These are phyloP conservation scores for Boletus speciosus DNA, from an alignment of 768 basidiomycete species.

Conservation along the genomic window DNA sequence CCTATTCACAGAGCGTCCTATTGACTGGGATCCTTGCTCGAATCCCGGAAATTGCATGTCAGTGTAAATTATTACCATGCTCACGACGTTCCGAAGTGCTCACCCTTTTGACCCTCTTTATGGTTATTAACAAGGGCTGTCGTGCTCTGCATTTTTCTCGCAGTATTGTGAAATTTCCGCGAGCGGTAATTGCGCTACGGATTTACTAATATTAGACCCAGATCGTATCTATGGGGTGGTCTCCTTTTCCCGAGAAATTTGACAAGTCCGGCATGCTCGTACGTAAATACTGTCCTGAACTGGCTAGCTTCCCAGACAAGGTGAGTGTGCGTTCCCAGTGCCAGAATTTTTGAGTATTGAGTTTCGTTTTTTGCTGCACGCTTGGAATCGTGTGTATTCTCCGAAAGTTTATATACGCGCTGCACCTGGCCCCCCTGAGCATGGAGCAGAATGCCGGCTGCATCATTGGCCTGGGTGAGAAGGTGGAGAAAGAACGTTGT, in stretches of 20 bases:
- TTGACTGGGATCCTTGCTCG: slow-evolving; percentile 16
- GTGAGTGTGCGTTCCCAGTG: slow-evolving; percentile 17
- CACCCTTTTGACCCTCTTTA: not conserved
- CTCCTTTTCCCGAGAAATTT: slow-evolving; percentile 18
- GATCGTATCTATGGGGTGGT: slow-evolving; percentile 22
- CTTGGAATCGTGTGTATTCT: not conserved
- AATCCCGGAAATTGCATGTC: slow-evolving; percentile 24
- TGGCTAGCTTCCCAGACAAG: slow-evolving; percentile 22
- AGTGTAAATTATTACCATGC: slow-evolving; percentile 15
- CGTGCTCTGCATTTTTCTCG: slow-evolving; percentile 22
- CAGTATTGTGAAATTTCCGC: slow-evolving; percentile 28
- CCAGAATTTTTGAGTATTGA: slow-evolving; percentile 19
- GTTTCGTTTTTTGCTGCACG: slow-evolving; percentile 5
- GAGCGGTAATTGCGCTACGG: slow-evolving; percentile 27
- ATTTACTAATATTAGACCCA: slow-evolving; percentile 26
- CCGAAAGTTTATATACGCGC: not conserved
- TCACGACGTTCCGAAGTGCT: not conserved
- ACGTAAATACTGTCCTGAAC: slow-evolving; percentile 24
- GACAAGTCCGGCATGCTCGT: slow-evolving; percentile 17
- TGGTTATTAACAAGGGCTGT: slow-evolving; percentile 7
- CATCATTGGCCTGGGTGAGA: slow-evolving; percentile 9
- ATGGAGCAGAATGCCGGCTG: slow-evolving; percentile 3
- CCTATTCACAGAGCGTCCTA: slow-evolving; percentile 9
- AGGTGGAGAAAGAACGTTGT: slow-evolving; percentile 15
- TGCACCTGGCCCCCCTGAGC: not conserved